phyloP scores from a whole-genome alignment of 2,329 filamentous ascomycete species.

The Pseudocercospora vitis region DNA sequence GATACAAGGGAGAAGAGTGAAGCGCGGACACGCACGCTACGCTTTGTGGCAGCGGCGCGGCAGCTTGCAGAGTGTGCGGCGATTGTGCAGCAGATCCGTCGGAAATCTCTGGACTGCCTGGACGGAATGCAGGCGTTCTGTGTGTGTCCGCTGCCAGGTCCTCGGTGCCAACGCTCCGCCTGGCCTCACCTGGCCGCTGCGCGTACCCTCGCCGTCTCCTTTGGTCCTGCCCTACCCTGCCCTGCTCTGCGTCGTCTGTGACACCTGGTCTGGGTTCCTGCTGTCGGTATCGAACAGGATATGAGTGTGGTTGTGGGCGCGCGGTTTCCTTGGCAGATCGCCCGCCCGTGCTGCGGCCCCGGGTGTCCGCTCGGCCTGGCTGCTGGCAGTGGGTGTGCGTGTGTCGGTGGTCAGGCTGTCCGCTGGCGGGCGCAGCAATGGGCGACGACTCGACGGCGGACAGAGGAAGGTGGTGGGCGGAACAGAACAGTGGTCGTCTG shows the following conservation, averaged over 20 bases:
- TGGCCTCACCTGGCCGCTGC: neutral
- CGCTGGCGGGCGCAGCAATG: no score
- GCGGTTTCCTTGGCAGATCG: neutral
- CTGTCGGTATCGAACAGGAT: conserved; percentile 3
- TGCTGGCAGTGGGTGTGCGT: no score
- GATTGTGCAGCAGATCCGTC: neutral
- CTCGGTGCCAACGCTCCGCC: conserved; percentile 5
- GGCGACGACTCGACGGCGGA: no score
- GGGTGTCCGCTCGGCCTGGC: neutral
- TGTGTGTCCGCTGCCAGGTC: conserved; percentile 9
- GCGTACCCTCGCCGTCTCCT: neutral
- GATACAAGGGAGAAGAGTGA: conserved; percentile 15
- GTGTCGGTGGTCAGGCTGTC: no score
- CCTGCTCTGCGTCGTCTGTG: neutral
- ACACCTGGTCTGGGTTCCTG: neutral
- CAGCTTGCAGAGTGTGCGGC: conserved; percentile 10
- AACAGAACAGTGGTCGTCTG: conserved; percentile 4
- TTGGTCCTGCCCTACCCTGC: neutral
- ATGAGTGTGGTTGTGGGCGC: no score
- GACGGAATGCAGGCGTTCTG: conserved; percentile 10
- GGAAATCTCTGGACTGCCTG: no score
- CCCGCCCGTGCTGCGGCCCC: neutral
- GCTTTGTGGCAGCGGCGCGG: conserved; percentile 14
- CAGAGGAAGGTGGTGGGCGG: neutral
- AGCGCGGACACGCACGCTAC: no score